A percentile compares a stretch with the other conserved stretches of the same genome.
phyloP scores from a whole-genome alignment of 176 grass and related monocot species.

The Elaeis guineensis region DNA sequence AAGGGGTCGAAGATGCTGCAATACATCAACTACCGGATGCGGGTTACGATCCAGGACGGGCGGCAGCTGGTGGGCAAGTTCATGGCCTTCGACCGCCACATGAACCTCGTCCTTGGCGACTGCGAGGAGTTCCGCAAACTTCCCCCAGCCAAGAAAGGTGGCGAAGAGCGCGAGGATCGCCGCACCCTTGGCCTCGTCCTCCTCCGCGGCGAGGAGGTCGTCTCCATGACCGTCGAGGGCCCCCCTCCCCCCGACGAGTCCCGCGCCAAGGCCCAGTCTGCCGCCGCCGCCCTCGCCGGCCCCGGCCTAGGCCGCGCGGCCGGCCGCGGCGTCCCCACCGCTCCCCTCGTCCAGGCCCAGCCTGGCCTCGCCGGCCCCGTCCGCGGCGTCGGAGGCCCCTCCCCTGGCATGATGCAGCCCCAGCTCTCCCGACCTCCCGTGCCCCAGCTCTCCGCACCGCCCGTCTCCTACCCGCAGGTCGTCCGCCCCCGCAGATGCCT shows the following conservation, averaged over 20 bases:
- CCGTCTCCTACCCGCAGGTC: slow-evolving; percentile 80
- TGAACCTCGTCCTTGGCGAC: slow-evolving; percentile 97
- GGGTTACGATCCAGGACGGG: slow-evolving; percentile 94
- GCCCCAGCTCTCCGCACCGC: slow-evolving; percentile 62
- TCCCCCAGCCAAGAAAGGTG: slow-evolving; percentile 60
- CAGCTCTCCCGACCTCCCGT: slow-evolving; percentile 81
- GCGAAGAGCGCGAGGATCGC: slow-evolving; percentile 75
- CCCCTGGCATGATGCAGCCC: slow-evolving; percentile 94
- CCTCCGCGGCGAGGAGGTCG: slow-evolving; percentile 91
- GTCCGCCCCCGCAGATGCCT: slow-evolving; percentile 25
- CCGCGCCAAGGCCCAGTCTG: slow-evolving; percentile 62
- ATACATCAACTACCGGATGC: slow-evolving; percentile 97
- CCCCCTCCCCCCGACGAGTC: slow-evolving; percentile 91
- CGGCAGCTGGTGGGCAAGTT: slow-evolving; percentile 96
- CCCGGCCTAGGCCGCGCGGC: slow-evolving; percentile 69
- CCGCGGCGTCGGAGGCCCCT: slow-evolving; percentile 65
- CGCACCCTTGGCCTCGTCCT: slow-evolving; percentile 92
- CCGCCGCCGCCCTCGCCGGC: slow-evolving; percentile 30
- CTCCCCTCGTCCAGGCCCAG: slow-evolving; percentile 72
- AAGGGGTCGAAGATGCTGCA: slow-evolving; percentile 99
- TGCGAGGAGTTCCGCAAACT: slow-evolving; percentile 99
- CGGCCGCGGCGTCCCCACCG: slow-evolving; percentile 57
- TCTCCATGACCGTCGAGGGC: slow-evolving; percentile 95
- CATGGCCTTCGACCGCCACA: slow-evolving; percentile 99
- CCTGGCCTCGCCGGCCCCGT: slow-evolving; percentile 80